Conservation (phyloP, 768 basidiomycete species). For the Hericium alpestre region DNA sequence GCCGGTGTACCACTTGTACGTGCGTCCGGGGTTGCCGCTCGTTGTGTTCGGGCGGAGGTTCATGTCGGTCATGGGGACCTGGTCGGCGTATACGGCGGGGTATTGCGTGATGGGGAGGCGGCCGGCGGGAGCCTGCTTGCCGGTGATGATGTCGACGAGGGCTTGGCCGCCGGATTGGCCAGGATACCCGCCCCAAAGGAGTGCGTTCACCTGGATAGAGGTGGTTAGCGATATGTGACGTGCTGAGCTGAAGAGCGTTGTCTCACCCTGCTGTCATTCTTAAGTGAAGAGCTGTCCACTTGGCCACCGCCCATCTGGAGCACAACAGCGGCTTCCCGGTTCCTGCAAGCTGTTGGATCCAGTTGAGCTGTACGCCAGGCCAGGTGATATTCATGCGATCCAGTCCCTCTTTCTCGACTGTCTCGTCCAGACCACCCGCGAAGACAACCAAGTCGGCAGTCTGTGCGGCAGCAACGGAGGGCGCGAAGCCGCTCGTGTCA, state of each 20-base stretch:
- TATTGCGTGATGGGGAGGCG: constrained; percentile 47
- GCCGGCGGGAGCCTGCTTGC: constrained; percentile 43
- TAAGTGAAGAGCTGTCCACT: constrained; percentile 37
- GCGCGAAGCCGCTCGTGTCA: constrained; percentile 36
- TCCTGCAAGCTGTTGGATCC: constrained; percentile 34
- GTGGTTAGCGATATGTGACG: background rate
- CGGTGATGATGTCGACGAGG: constrained; percentile 39
- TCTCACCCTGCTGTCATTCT: constrained; percentile 27
- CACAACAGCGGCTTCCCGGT: constrained; percentile 44
- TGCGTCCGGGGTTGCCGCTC: constrained; percentile 36
- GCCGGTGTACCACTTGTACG: constrained; percentile 48
- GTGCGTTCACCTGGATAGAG: constrained; percentile 34
- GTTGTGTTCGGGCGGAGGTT: constrained; percentile 34
- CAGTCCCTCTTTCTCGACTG: constrained; percentile 34
- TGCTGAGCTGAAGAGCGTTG: background rate
- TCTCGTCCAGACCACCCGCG: constrained; percentile 43
- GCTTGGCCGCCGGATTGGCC: constrained; percentile 47
- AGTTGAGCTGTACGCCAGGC: constrained; percentile 45
- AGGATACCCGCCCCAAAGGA: constrained; percentile 50
- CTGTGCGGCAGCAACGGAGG: constrained; percentile 37
- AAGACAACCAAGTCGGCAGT: constrained; percentile 41
- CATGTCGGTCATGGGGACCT: constrained; percentile 54
- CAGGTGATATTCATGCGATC: constrained; percentile 42
- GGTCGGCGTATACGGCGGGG: constrained; percentile 34
- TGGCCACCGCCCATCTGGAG: constrained; percentile 51